phyloP scores from a whole-genome alignment of 2,329 filamentous ascomycete genomes.

The Teratosphaeria gauchensis region DNA sequence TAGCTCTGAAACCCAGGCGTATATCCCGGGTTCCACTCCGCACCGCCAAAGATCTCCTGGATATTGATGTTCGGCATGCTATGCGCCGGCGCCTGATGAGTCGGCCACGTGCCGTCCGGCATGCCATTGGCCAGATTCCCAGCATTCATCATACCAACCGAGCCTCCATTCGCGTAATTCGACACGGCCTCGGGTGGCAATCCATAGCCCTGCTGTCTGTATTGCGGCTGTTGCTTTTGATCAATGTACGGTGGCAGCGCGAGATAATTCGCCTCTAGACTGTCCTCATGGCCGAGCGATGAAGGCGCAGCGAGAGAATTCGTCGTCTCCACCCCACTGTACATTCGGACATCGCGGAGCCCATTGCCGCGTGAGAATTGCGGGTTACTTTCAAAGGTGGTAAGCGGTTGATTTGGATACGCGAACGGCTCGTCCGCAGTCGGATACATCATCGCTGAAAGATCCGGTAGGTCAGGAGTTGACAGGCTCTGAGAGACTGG shows the following conservation, averaged over 20 bases:
- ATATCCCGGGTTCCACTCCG: slow-evolving; percentile 26
- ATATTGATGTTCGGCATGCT: slow-evolving; percentile 25
- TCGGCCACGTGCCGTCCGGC: slow-evolving; percentile 5
- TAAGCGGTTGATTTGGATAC: slow-evolving; percentile 68
- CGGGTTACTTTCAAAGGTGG: slow-evolving; percentile 41
- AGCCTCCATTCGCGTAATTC: slow-evolving; percentile 8
- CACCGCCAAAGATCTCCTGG: slow-evolving; percentile 28
- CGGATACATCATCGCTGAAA: slow-evolving; percentile 73
- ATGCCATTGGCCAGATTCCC: slow-evolving; percentile 13
- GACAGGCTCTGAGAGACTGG: slow-evolving; percentile 18
- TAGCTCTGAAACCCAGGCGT: slow-evolving; percentile 5
- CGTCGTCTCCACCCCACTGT: slow-evolving; percentile 6
- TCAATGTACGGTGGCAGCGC: slow-evolving; percentile 64
- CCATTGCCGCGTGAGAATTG: slow-evolving; percentile 18
- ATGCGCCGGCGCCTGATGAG: slow-evolving; percentile 8
- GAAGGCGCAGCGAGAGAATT: slow-evolving; percentile 8
- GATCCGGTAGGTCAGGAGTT: slow-evolving; percentile 50
- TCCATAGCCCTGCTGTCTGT: slow-evolving; percentile 13
- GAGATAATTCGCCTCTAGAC: slow-evolving; percentile 64
- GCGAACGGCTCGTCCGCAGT: slow-evolving; percentile 61
- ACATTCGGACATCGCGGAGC: slow-evolving; percentile 4
- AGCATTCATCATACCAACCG: slow-evolving; percentile 9
- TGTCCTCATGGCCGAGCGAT: slow-evolving; percentile 34
- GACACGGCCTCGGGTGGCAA: not conserved
- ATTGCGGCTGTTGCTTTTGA: slow-evolving; percentile 29